phyloP scores from a whole-genome alignment of 257 asterid species.

The Solanum chiquidenum region DNA sequence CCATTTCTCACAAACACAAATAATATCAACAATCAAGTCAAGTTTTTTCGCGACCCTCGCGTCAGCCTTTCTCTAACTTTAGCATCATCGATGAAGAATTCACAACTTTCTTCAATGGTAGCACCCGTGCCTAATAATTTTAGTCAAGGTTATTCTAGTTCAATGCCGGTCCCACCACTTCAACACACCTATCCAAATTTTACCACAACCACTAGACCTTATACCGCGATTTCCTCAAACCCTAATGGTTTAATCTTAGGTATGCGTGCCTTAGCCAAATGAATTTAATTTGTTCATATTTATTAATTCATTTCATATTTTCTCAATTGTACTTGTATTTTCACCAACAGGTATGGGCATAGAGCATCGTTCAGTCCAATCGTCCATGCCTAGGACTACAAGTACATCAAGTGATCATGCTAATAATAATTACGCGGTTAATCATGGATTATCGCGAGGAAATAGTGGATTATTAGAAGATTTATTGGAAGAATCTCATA shows the following conservation, averaged over 20 bases:
- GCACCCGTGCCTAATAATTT: slow-evolving; percentile 5
- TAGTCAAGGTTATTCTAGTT: slow-evolving; percentile 4
- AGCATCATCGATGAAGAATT: slow-evolving; percentile 13
- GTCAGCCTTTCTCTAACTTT: slow-evolving; percentile 24
- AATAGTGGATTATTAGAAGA: slow-evolving; percentile 50
- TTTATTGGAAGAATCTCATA: slow-evolving; percentile 34
- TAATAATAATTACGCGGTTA: slow-evolving; percentile 13
- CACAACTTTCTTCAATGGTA: slow-evolving; percentile 7
- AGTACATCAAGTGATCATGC: slow-evolving; percentile 19
- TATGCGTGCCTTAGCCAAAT: neutral
- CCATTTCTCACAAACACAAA: neutral
- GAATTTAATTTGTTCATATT: neutral
- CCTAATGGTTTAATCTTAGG: neutral
- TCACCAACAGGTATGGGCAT: neutral
- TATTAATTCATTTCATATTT: neutral
- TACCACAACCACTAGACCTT: neutral
- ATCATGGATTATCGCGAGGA: neutral
- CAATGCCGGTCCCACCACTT: slow-evolving; percentile 12
- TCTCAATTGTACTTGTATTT: neutral
- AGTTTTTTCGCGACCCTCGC: slow-evolving; percentile 9
- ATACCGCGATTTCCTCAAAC: neutral
- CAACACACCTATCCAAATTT: slow-evolving; percentile 12
- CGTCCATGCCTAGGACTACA: slow-evolving; percentile 8
- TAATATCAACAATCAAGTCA: slow-evolving; percentile 9
- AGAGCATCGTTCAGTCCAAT: slow-evolving; percentile 38